These are phyloP conservation scores for Brassica balearica DNA, from an alignment of 441 rosid genomes.

Conservation along the genomic window DNA sequence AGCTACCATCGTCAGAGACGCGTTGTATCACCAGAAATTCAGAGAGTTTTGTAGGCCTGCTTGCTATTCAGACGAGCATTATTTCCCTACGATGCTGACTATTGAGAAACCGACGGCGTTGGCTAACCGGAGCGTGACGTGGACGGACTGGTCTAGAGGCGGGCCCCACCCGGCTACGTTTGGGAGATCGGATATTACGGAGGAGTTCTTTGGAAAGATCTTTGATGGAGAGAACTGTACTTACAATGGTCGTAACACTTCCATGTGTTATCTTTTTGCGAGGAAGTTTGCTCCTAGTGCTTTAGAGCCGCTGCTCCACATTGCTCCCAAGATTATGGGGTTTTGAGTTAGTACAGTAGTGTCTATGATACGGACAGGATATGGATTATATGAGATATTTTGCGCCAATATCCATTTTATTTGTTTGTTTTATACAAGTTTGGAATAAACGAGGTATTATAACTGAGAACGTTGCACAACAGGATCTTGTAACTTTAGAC, in stretches of 20 bases:
- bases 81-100: conserved; percentile 89
- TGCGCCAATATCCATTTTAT: conserved; percentile 1
- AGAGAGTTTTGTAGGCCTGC: conserved; percentile 74
- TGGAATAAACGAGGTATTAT: background rate
- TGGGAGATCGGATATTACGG: conserved; percentile 69
- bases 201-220: conserved; percentile 61
- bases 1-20: conserved; percentile 66
- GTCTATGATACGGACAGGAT: background rate
- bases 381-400: background rate
- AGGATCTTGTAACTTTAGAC: too few species aligned
- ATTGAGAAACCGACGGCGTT: conserved; percentile 57
- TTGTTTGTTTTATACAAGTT: conserved; percentile 18
- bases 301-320: conserved; percentile 62
- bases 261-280: conserved; percentile 69
- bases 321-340: conserved; percentile 62
- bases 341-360: conserved; percentile 28
- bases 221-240: conserved; percentile 51
- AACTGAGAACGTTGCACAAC: too few species aligned
- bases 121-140: conserved; percentile 86
- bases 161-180: conserved; percentile 96
- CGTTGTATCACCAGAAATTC: conserved; percentile 63
- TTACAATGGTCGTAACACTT: conserved; percentile 57
- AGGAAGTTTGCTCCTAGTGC: conserved; percentile 88
- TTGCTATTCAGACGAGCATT: conserved; percentile 95
- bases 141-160: conserved; percentile 98